Base-by-base conservation (phyloP, 2,329 filamentous ascomycete genomes). In the Ophiocordyceps camponoti-leonardi region DNA sequence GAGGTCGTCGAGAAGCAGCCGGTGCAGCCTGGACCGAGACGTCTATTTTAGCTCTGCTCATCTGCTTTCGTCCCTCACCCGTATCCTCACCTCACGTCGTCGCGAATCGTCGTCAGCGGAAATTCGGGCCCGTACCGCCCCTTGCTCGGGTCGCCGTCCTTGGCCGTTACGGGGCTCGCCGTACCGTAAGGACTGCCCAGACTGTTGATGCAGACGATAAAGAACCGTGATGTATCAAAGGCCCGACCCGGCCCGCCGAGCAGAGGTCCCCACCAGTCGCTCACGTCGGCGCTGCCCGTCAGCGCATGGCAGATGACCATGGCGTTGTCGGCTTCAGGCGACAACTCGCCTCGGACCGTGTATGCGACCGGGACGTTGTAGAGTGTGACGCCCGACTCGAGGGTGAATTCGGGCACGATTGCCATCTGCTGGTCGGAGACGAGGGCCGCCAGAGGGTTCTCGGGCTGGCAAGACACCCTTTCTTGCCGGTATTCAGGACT, bases 111-210 rank as follows among this genome's bases (percentile, higher is more conserved):
- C 1, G 92, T 95, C 51, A 98, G 67, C 42, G 92, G 92, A 54
- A 98, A 98, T 58, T 98, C 92, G 1, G 92, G 92, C 0, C 92
- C 92, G 58, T 98, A 98, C 53, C 76, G 75, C 18, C 77, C 87
- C 50, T 84, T 79, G 44, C 68, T 69, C 16, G 73, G 66, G 54
- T 93, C 77, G 14, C 87, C 87, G 57, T 95, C 81, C 61, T 86
- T 93, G 53, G 80, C 81, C 2, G 92, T 98, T 45, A 90, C 84
- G 1, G 86, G 85, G 58, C 85, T 90, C n/a, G 83, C 84, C 47
- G 82, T 86, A 28, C 86, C 86, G 56, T 93, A 93, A 0, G 86
- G 86, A 55, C 83, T 90, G 42, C 86, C 86, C 43, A 88, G 62
- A 59, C 83, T 86, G 66, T 92, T 92, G 69, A 90, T 81, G 62